Evolutionary conservation across 495 filamentous ascomycete genomes (phyloP), one percentile per base, ranked within the genome.

Genomic region (Chaetomium cochliodes): DNA sequence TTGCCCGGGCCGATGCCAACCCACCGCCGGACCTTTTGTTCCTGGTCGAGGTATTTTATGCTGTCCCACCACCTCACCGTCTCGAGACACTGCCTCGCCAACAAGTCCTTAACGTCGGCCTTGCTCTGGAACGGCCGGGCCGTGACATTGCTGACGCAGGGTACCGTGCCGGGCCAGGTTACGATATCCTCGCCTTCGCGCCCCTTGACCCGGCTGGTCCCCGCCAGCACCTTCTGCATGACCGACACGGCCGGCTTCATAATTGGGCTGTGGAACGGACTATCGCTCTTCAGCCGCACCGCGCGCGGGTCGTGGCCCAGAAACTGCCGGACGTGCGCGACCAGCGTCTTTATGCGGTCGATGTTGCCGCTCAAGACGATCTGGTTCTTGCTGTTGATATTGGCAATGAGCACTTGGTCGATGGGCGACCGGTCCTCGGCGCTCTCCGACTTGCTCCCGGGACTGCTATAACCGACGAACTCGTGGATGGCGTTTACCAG

Each of bases 61-160:
- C 89, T 92, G 54, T 94, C 91, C 87, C 91, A 94, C 94, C 94
- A 98, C 64, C 83, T 81, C 16, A 98, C 92, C 16, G 93, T 97
- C 77, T 96, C 91, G 16, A 92, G 87, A 54, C 88, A 92, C 69
- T 90, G 86, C 62, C 90, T 77, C 15, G 92, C 89, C 41, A 97
- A 73, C 5, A 93, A 75, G 64, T 91, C 84, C 67, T 88, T 90
- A 25, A 98, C 78, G 50, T 94, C 85, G 25, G 86, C 85, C 66
- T 83, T 84, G 57, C 83, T 88, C 62, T 78, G 75, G 67, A 97
- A 97, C 13, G 93, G 92, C 60, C 86, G 72, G 12, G 87, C 92
- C 15, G 86, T 89, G 58, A 97, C 88, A 76, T 98, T 98, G 65
- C 88, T 92, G 30, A 98, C 77, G 70, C 92, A 93, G 5, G 89